Conservation (phyloP, 2,329 filamentous ascomycete genomes). For the Ophiostoma ips region DNA sequence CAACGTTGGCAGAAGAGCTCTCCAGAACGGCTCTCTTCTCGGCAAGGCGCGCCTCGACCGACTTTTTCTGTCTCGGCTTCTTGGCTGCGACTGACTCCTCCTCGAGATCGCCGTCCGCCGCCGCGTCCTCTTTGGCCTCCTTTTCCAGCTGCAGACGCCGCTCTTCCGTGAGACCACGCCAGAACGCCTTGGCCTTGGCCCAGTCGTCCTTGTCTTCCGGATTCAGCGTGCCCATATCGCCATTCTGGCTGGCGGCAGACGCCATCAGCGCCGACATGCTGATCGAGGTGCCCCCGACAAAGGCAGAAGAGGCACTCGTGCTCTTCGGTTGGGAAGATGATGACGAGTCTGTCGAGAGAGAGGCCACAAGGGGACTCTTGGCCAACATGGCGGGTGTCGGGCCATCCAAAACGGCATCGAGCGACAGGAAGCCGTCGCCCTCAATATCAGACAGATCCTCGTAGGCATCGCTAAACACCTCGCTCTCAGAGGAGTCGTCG, state of each 20-base stretch:
- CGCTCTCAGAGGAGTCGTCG: constrained; percentile 18
- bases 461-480: constrained; percentile 63
- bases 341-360: background rate
- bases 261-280: background rate
- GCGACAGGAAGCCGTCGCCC: constrained; percentile 53
- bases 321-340: background rate
- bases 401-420: constrained; percentile 57
- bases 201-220: constrained; percentile 35
- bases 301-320: background rate
- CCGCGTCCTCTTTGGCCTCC: constrained; percentile 41
- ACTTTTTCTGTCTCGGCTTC: constrained; percentile 27
- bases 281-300: background rate
- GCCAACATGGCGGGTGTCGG: constrained; percentile 26
- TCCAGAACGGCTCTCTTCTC: constrained; percentile 25
- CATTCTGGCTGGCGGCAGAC: background rate
- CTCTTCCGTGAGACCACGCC: constrained; percentile 50
- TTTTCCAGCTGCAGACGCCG: constrained; percentile 48
- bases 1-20: too few species aligned
- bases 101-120: constrained; percentile 31
- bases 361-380: constrained; percentile 3
- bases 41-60: constrained; percentile 27
- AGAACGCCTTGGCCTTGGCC: constrained; percentile 55
- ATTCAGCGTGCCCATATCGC: background rate
- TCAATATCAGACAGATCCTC: constrained; percentile 56
- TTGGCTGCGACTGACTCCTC: constrained; percentile 22